A percentile compares a stretch with the other conserved stretches of the same genome.
Evolutionary conservation across 2,329 filamentous ascomycete species (phyloP).

Genomic region (Escovopsis sp.): DNA sequence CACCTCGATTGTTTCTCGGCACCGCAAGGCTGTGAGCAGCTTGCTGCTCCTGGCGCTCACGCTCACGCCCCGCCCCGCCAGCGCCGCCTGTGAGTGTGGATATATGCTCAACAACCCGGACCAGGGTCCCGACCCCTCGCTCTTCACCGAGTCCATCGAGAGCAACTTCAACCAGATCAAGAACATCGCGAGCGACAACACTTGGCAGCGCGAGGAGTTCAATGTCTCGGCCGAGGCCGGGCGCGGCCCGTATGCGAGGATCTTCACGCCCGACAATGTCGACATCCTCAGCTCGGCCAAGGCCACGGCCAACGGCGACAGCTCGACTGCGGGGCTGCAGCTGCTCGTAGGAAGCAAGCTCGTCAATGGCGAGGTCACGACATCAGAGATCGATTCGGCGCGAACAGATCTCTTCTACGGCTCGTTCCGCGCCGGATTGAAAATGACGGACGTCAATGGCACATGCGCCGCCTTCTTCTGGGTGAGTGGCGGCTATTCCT

Average conservation of each 20-base stretch:
- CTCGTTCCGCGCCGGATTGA: slow-evolving; percentile 53
- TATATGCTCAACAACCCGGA: slow-evolving; percentile 39
- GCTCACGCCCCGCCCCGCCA: slow-evolving; percentile 1
- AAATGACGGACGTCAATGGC: slow-evolving; percentile 41
- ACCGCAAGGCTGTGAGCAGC: not conserved
- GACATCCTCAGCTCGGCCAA: slow-evolving; percentile 15
- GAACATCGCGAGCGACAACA: slow-evolving; percentile 31
- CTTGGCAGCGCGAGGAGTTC: slow-evolving; percentile 55
- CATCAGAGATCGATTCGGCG: slow-evolving; percentile 47
- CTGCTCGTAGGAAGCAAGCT: slow-evolving; percentile 35
- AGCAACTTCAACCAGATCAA: slow-evolving; percentile 51
- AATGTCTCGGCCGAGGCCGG: slow-evolving; percentile 42
- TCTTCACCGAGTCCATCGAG: slow-evolving; percentile 57
- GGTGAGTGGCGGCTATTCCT: slow-evolving; percentile 27
- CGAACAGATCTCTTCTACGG: slow-evolving; percentile 53
- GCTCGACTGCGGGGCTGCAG: slow-evolving; percentile 35
- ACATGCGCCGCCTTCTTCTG: slow-evolving; percentile 73
- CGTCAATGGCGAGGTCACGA: slow-evolving; percentile 37
- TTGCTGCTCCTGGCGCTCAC: not conserved
- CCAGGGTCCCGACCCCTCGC: slow-evolving; percentile 19
- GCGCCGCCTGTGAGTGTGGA: slow-evolving; percentile 50
- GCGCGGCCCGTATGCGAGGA: slow-evolving; percentile 51
- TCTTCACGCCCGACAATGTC: slow-evolving; percentile 42
- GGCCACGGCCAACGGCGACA: slow-evolving; percentile 25
- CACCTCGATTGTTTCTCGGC: too few relatives aligned